Base-by-base conservation (phyloP, 2,329 filamentous ascomycete species). In the Daldinia sp. region DNA sequence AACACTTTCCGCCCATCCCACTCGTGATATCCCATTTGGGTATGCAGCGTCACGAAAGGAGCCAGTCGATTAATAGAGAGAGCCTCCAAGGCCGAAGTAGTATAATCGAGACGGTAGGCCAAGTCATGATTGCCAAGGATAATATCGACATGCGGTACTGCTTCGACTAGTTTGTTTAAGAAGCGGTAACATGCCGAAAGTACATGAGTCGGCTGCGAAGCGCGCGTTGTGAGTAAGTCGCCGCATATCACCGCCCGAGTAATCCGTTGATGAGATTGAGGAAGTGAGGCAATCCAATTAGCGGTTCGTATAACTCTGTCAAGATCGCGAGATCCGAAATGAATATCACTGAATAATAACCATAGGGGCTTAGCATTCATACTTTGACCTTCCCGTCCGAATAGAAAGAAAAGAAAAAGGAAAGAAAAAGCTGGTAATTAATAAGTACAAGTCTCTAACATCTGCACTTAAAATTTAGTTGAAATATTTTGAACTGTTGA, bases 71-170 rank as follows among this genome's bases (percentile, higher is more conserved):
- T 53, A 13, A 76, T 74, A 23, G 67, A 60, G 35, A 79, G 69
- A 4, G 73, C 75, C 44, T 79, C 77, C 39, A 79, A 71, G n/a
- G 77, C 76, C 1, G 77, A 74, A 4, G 75, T 78, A 57, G 67
- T 44, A 50, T 77, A 76, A 57, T 78, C 77, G 26, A 71, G 72
- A 15, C 73, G 71, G 67, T 78, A 77, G 23, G 77, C 77, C 15
- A 79, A 71, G 65, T 79, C 78, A 69, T 79, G 78, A 39, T 79
- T 79, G 18, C 78, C 78, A n/a, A 79, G 65, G n/a, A 79, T 66
- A 50, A 79, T 71, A 50, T 79, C 69, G 50, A 79, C 66, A 56
- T 72, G 76, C 1, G 77, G 77, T 18, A 78, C 75, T 15, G 72
- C 68, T 5, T 66, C 57, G 48, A 68, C 72, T 10, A 79, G 65